phyloP scores from a whole-genome alignment of 129 eudicot species.

The Mikania micrantha region DNA sequence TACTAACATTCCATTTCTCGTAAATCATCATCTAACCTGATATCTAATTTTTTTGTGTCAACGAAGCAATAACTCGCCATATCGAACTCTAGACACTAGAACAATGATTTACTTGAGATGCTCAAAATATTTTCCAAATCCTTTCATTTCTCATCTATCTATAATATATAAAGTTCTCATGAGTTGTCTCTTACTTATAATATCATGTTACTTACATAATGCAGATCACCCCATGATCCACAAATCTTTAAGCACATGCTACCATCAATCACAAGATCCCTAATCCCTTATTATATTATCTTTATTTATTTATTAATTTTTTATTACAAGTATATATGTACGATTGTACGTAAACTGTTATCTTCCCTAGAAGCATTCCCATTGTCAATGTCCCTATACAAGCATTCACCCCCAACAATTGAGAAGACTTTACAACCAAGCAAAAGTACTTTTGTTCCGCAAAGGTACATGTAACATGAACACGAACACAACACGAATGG shows the following conservation, averaged over 20 bases:
- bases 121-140: constrained; percentile 17
- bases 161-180: constrained; percentile 1
- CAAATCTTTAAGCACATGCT: constrained; percentile 40
- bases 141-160: constrained; percentile 9
- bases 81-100: neutral
- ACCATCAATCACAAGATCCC: constrained; percentile 24
- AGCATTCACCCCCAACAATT: neutral
- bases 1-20: neutral
- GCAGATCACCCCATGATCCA: constrained; percentile 35
- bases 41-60: neutral
- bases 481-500: neutral
- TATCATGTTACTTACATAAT: constrained; percentile 36
- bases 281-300: constrained; percentile 21
- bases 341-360: too few relatives aligned
- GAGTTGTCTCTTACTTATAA: constrained; percentile 24
- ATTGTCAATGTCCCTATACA: constrained; percentile 7
- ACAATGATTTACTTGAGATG: constrained; percentile 22
- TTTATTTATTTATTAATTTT: constrained; percentile 6
- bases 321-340: constrained; percentile 9
- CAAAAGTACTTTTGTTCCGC: constrained; percentile 10
- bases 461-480: constrained; percentile 5
- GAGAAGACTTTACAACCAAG: constrained; percentile 12
- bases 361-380: constrained; percentile 27
- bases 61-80: neutral
- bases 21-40: neutral